Base-by-base conservation (phyloP, 2,329 filamentous ascomycete species). In the Colletotrichum noveboracense region DNA sequence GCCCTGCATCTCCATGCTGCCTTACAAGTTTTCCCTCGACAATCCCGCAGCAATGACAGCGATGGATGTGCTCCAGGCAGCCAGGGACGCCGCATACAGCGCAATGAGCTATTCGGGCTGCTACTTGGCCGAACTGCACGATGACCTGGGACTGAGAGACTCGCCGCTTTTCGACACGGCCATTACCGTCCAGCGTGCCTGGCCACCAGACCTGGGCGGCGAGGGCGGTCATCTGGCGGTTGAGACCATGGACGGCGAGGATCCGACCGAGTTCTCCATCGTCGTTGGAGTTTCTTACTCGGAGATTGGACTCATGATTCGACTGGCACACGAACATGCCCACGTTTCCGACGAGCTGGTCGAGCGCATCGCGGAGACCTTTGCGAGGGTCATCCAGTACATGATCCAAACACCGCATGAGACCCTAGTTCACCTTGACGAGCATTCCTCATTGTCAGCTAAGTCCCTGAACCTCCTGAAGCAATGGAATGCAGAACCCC, bases 81-180 rank as follows among this genome's bases (percentile, higher is more conserved):
- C 38, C 2, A 43, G 0, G 0, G 2, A 0, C 38, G 38, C 38
- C 5, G 38, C 38, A 18, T 43, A n/a, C 18, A 43, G 18, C 1
- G 38, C 38, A 2, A 43, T 43, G 9, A 12, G 18, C 9, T 43
- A 43, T 43, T 43, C 38, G 9, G 38, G 38, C 18, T 43, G 38
- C 38, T 43, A n/a, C 1, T 3, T 43, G 9, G 38, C 38, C 4
- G 38, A 43, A 5, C 18, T 43, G 9, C 38, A 43, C 38, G 38
- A 43, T n/a, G 38, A 43, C 0, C 18, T 43, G 9, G 38, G 38
- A 3, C 38, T 43, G 18, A 43, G 38, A 12, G 38, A 43, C 38
- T 43, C 5, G 38, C 38, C 38, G 0, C 38, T 43, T 12, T 43
- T 43, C 9, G 38, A 43, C 18, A 43, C 38, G 9, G 38, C 38